These are phyloP conservation scores for Vigna reflexopilosa DNA, from an alignment of 306 rosid genomes.

Conservation along the genomic window DNA sequence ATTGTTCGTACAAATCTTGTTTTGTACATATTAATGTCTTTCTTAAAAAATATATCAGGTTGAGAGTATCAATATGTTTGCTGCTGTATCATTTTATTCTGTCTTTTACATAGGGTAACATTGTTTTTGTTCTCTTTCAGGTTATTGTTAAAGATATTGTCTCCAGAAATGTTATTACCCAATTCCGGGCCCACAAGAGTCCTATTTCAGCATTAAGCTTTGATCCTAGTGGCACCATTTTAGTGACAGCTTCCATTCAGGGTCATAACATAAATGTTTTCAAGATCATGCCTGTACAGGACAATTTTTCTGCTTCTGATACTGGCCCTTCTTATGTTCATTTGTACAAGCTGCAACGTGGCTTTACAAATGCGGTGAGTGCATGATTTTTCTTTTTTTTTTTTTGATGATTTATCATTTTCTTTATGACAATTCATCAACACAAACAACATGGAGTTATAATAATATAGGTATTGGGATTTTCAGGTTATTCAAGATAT, in stretches of 20 bases:
- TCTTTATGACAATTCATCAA: slow-evolving; percentile 1
- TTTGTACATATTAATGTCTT: slow-evolving; percentile 9
- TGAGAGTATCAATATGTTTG: neutral
- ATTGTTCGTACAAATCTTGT: slow-evolving; percentile 17
- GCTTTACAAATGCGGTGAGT: slow-evolving; percentile 93
- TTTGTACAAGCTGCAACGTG: slow-evolving; percentile 92
- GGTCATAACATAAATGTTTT: slow-evolving; percentile 96
- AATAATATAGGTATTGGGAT: slow-evolving; percentile 31
- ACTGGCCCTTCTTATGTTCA: slow-evolving; percentile 65
- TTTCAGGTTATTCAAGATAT: slow-evolving; percentile 94
- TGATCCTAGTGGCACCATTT: slow-evolving; percentile 91
- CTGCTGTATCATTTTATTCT: slow-evolving; percentile 7
- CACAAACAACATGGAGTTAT: slow-evolving; percentile 3
- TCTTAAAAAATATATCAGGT: slow-evolving; percentile 3
- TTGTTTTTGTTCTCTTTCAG: slow-evolving; percentile 53
- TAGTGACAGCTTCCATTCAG: slow-evolving; percentile 92
- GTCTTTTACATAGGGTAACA: slow-evolving; percentile 22
- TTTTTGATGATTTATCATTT: neutral
- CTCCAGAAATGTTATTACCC: slow-evolving; percentile 75
- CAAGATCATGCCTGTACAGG: slow-evolving; percentile 72
- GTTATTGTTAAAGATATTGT: slow-evolving; percentile 88
- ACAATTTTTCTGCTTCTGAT: slow-evolving; percentile 54
- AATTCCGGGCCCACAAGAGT: slow-evolving; percentile 92
- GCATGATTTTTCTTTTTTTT: slow-evolving; percentile 10
- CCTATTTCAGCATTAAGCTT: slow-evolving; percentile 93